phyloP scores from a whole-genome alignment of 371 early-diverging fungal genomes.

The Lichtheimia ornata region DNA sequence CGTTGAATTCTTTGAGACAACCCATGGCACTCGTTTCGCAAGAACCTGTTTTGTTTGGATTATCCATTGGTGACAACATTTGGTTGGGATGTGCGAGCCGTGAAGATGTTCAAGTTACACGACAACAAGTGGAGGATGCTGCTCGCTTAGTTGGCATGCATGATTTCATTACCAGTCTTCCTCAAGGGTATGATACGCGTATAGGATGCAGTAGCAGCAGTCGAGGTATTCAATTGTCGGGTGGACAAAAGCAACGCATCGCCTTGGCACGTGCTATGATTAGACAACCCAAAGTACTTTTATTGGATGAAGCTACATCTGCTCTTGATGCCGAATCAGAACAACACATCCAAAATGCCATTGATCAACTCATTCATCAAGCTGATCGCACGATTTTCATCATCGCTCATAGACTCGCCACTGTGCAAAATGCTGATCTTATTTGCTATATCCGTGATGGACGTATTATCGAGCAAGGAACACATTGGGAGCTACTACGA shows the following conservation, averaged over 20 bases:
- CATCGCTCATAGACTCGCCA: constrained; percentile 71
- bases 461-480: constrained; percentile 77
- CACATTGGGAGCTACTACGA: constrained; percentile 69
- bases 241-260: constrained; percentile 29
- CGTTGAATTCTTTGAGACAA: constrained; percentile 60
- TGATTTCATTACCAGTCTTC: constrained; percentile 67
- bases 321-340: constrained; percentile 90
- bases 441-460: constrained; percentile 78
- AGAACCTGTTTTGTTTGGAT: constrained; percentile 82
- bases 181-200: constrained; percentile 77
- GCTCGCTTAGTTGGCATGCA: constrained; percentile 74
- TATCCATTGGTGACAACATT: constrained; percentile 80
- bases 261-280: constrained; percentile 64
- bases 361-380: constrained; percentile 67
- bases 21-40: constrained; percentile 86
- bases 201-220: constrained; percentile 55
- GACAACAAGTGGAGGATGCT: constrained; percentile 61
- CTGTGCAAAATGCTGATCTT: constrained; percentile 71
- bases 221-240: constrained; percentile 56
- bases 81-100: constrained; percentile 47
- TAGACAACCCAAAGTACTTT: constrained; percentile 79
- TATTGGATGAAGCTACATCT: constrained; percentile 96
- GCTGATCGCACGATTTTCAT: constrained; percentile 61
- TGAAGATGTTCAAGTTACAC: constrained; percentile 42
- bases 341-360: constrained; percentile 82